Evolutionary conservation across 2,329 filamentous ascomycete genomes (phyloP), one percentile per base, ranked within the genome.

Genomic region (Claviceps capensis): DNA sequence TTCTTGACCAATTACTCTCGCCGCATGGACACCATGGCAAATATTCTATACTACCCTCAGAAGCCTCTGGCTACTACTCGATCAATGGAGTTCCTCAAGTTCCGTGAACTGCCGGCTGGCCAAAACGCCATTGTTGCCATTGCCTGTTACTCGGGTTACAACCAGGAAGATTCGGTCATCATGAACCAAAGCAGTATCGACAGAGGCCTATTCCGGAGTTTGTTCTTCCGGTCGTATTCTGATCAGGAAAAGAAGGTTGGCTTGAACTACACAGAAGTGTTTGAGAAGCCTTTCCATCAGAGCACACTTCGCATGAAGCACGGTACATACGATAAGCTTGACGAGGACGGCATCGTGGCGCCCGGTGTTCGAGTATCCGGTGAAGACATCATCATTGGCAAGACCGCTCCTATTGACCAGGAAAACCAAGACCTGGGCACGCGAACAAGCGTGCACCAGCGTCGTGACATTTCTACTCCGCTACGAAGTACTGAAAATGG

Each of bases 171-270:
- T 82, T 98, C 93, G 59, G 91, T 98, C 59, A 95, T 98, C 63
- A 97, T 98, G 93, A 98, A 98, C 69, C 93, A 98, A 73, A 96
- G 89, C 72, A 95, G 89, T 69, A 97, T 98, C 62, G 93, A 98
- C 68, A 86, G 93, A 63, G 93, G 93, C 56, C 77, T 98, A 4
- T 98, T 98, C 83, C 82, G 94, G 63, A 96, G 89, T 78, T 72
- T 98, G 51, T 98, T 97, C 75, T 98, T 95, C 79, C 84, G 94
- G 60, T 89, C 91, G 11, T 98, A 98, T 70, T 94, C 89, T 36
- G 93, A 98, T 64, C 88, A 89, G 58, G 93, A 98, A 72, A 97
- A 97, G 77, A 85, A 88, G 58, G 85, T 98, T 34, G 93, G 93
- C 56, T 86, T 97, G 72, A 88, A 89, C 58, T 84, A 94, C 41